Conservation (phyloP, 1,139 yeast species). For the Lodderomyces orthopsilosis region DNA sequence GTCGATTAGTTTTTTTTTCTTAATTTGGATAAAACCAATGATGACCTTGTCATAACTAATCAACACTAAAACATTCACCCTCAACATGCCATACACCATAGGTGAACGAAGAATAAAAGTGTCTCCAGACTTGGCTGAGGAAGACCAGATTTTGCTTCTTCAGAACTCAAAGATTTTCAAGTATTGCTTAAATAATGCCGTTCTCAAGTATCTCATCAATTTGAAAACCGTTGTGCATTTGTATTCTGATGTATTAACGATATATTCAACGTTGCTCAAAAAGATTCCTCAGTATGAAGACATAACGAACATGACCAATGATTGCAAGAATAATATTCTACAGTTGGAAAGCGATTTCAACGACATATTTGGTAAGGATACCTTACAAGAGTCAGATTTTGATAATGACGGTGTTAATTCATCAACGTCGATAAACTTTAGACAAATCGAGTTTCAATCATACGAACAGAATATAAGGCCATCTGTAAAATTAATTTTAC, state of each 20-base stretch:
- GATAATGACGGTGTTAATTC: background rate
- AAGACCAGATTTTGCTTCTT: constrained; percentile 26
- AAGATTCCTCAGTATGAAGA: constrained; percentile 46
- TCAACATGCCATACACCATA: constrained; percentile 32
- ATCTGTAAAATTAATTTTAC: constrained; percentile 20
- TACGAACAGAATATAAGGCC: constrained; percentile 28
- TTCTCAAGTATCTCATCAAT: constrained; percentile 26
- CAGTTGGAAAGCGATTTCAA: constrained; percentile 35
- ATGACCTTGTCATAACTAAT: background rate
- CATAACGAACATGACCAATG: constrained; percentile 33
- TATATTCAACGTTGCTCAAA: constrained; percentile 38
- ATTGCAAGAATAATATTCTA: constrained; percentile 22
- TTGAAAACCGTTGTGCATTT: constrained; percentile 36
- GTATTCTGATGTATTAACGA: constrained; percentile 38
- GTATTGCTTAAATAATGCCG: constrained; percentile 34
- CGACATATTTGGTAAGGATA: constrained; percentile 23
- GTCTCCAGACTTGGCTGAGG: constrained; percentile 18
- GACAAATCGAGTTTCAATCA: constrained; percentile 28
- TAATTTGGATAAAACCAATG: background rate
- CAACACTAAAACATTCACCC: background rate
- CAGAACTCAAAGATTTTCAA: constrained; percentile 31
- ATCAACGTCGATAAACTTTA: background rate
- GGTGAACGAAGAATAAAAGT: constrained; percentile 30
- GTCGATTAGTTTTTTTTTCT: background rate
- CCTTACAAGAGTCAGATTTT: background rate